Evolutionary conservation across 768 basidiomycete genomes (phyloP).

Genomic region (Arthromyces matolae): DNA sequence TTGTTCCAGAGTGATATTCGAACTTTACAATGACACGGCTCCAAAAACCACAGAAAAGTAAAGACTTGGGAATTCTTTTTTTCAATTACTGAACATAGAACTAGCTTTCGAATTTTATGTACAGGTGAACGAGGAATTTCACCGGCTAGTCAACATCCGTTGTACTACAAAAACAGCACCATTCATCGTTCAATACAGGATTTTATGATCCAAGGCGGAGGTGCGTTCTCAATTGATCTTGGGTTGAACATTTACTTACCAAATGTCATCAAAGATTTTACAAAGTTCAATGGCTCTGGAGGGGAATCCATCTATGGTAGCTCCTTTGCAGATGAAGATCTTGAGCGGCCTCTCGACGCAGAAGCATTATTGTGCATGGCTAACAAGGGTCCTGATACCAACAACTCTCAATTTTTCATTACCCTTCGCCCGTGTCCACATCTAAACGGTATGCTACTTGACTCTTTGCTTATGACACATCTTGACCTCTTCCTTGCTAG

Average conservation of each 20-base stretch:
- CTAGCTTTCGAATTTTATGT: conserved; percentile 82
- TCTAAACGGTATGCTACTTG: conserved; percentile 51
- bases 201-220: conserved; percentile 83
- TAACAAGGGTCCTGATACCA: conserved; percentile 80
- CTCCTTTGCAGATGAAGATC: conserved; percentile 75
- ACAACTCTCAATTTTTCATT: conserved; percentile 85
- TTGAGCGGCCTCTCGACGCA: conserved; percentile 57
- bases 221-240: conserved; percentile 32
- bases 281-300: conserved; percentile 73
- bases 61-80: neutral
- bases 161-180: conserved; percentile 79
- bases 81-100: conserved; percentile 1
- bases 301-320: conserved; percentile 81
- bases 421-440: conserved; percentile 76
- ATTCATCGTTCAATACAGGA: conserved; percentile 76
- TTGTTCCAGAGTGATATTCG: conserved; percentile 60
- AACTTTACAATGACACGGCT: conserved; percentile 67
- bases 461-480: neutral
- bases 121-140: conserved; percentile 85
- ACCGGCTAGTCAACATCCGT: conserved; percentile 51
- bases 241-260: neutral
- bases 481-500: conserved; percentile 23
- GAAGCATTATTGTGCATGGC: conserved; percentile 88
- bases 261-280: conserved; percentile 51
- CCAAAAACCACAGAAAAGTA: conserved; percentile 85